A percentile compares a stretch with the other conserved stretches of the same genome.
phyloP scores from a whole-genome alignment of 192 early-diverging fungal species.

The Coemansia pectinata region DNA sequence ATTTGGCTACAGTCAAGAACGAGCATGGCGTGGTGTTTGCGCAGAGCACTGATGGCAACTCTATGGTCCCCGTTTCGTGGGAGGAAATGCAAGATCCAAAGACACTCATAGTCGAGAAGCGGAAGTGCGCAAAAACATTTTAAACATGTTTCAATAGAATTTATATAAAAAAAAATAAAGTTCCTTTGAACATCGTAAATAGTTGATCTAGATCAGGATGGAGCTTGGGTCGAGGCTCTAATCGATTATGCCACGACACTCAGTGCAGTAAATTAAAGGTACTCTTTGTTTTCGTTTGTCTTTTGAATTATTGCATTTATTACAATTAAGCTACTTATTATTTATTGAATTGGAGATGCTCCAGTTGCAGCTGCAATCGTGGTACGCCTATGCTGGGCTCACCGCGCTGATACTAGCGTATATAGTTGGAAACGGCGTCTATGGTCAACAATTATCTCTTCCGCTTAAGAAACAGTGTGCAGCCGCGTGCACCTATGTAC shows the following conservation, averaged over 20 bases:
- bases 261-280: neutral
- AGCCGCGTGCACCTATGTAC: neutral
- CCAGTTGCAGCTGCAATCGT: neutral
- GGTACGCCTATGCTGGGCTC: neutral
- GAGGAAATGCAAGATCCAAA: slow-evolving; percentile 97
- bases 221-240: neutral
- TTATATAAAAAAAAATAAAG: neutral
- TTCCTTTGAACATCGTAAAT: neutral
- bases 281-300: neutral
- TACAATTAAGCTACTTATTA: neutral
- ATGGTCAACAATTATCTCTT: neutral
- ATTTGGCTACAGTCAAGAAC: slow-evolving; percentile 88
- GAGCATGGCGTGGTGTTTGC: slow-evolving; percentile 95
- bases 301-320: neutral
- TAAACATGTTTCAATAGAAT: neutral
- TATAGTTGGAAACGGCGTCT: slow-evolving; percentile 13
- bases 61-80: slow-evolving; percentile 96
- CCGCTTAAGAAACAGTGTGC: slow-evolving; percentile 19
- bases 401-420: neutral
- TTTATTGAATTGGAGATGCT: slow-evolving; percentile 2
- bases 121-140: slow-evolving; percentile 95
- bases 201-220: neutral
- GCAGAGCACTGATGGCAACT: slow-evolving; percentile 75
- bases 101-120: slow-evolving; percentile 77
- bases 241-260: neutral